Conservation (phyloP, 768 basidiomycete genomes). For the Russula dissimulans region DNA sequence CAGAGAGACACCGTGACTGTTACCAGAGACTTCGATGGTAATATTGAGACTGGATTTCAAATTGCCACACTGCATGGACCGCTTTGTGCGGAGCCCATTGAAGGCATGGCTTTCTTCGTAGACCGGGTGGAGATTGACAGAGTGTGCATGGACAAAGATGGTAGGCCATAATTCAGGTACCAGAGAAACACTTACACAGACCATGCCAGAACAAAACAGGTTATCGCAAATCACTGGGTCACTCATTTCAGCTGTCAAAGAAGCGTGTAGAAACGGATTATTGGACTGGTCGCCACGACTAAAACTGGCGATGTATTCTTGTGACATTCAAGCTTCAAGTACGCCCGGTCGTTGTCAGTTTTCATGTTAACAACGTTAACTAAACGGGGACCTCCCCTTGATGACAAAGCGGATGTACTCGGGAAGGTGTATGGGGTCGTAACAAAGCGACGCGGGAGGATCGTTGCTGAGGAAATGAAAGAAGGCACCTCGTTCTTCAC, state of each 20-base stretch:
- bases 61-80: constrained; percentile 92
- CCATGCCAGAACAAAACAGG: constrained; percentile 56
- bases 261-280: constrained; percentile 82
- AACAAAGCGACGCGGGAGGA: constrained; percentile 80
- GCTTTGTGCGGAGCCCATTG: constrained; percentile 88
- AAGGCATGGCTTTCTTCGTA: constrained; percentile 86
- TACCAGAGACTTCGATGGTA: constrained; percentile 59
- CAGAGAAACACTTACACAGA: constrained; percentile 6
- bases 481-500: constrained; percentile 95
- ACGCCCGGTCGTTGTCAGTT: constrained; percentile 26
- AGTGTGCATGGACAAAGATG: constrained; percentile 53
- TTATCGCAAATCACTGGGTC: constrained; percentile 85
- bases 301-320: constrained; percentile 97
- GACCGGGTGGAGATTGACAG: constrained; percentile 61
- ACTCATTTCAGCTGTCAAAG: constrained; percentile 78
- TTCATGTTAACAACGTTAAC: neutral
- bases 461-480: constrained; percentile 97
- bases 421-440: constrained; percentile 97
- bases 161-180: constrained; percentile 19
- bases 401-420: constrained; percentile 74
- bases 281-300: constrained; percentile 97
- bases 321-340: constrained; percentile 98
- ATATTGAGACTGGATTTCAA: constrained; percentile 91
- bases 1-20: constrained; percentile 18
- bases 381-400: constrained; percentile 13